Base-by-base conservation (phyloP, 2,329 filamentous ascomycete species). In the Rhynchosporium agropyri region DNA sequence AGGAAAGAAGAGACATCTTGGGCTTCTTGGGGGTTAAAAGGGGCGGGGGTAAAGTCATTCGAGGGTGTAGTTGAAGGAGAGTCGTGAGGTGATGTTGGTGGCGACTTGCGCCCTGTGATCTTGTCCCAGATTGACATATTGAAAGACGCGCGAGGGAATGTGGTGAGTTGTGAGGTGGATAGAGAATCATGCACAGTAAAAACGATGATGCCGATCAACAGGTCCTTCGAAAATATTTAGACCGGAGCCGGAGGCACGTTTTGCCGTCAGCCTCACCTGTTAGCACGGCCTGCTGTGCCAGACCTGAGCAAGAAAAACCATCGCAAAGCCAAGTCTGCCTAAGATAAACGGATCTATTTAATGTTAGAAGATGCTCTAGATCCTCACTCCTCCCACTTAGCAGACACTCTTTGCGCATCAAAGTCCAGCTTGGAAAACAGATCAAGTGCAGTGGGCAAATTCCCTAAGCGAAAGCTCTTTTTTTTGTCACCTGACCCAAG, bases 1-100 rank as follows among this genome's bases (percentile, higher is more conserved):
- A 98, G 86, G 79, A 99, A 97, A 62, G 91, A 89, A 73, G 91
- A 89, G 72, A 95, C 90, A 78, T 94, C 92, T 77, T 90, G 88
- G 60, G 87, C 86, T 72, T 87, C 83, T 70, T 85, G 82, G 48
- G 91, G 86, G 76, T 93, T 88, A 78, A 91, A 93, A 69, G 82
- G 79, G 65, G 82, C 75, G 67, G 84, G 78, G 75, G 79, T 76
- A 79, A 77, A 67, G 79, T 73, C 74, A 81, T 76, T 73, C 80
- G 76, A 55, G 9, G 65, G 62, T 49, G 70, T 65, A 42, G 69
- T 58, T 50, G 67, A 51, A 33, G 67, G 60, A 59, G 67, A 58
- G 62, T 63, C 62, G 5, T 65, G 56, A 31, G 68, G 60, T 45
- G 65, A 56, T 13, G 65, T 65, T 38, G 70, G 65, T 48, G 79